These are phyloP conservation scores for Sugiyamaella sp. DNA, from an alignment of 1,139 yeast species.

Conservation along the genomic window DNA sequence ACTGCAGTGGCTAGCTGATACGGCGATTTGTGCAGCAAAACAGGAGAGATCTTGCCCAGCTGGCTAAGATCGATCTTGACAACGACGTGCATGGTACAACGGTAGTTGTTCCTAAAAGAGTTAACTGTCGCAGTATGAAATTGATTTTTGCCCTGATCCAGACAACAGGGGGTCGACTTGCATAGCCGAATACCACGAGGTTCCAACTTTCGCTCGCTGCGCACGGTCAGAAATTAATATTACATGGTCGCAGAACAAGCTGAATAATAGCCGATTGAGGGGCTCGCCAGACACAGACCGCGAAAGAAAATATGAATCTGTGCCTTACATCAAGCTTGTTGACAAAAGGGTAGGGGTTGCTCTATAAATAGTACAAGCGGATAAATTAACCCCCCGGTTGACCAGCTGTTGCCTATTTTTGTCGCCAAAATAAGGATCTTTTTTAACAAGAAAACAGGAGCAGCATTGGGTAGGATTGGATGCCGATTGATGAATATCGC, in stretches of 20 bases:
- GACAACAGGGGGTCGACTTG: neutral
- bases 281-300: too few species aligned
- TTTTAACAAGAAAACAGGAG: neutral
- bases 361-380: constrained; percentile 9
- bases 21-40: neutral
- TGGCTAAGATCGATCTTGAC: constrained; percentile 1
- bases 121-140: constrained; percentile 1
- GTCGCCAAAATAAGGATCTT: neutral
- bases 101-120: neutral
- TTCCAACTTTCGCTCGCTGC: too few species aligned
- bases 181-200: neutral
- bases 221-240: too few species aligned
- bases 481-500: constrained; percentile 1
- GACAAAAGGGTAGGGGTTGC: constrained; percentile 1
- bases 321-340: too few species aligned
- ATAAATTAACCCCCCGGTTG: neutral
- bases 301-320: too few species aligned
- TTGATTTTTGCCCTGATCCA: neutral
- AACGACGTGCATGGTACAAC: neutral
- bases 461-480: constrained; percentile 5
- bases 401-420: neutral
- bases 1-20: too few species aligned
- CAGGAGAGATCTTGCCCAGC: neutral
- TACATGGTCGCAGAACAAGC: neutral
- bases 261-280: neutral